Evolutionary conservation across 192 early-diverging fungal species (phyloP), one percentile per base, ranked within the genome.

Genomic region (Entomortierella lignicola): DNA sequence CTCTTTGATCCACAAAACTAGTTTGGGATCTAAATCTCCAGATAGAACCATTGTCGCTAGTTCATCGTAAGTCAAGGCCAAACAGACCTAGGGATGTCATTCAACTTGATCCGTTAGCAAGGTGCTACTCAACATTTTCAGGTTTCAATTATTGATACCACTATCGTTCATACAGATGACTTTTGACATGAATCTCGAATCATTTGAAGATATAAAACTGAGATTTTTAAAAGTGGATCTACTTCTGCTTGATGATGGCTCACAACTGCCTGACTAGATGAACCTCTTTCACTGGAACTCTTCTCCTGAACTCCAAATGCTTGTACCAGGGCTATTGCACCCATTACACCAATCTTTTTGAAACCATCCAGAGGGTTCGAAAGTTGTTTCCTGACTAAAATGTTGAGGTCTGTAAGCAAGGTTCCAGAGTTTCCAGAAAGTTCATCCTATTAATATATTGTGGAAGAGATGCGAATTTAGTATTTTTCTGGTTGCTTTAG

Each of bases 371-470:
- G 63, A 26, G 86, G 86, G 63, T 91, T 93, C 8, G 93, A 86
- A n/a, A 94, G 86, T 66, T 92, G 93, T 56, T 94, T 94, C 68
- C 92, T 83, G 60, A 93, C 86, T 32, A 90, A 81, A 48, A 92
- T 93, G 44, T 90, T 85, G 31, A 94, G 80, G 27, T 94, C 93
- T n/a, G 83, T 87, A 62, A 91, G 87, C 55, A 94, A 73, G 31
- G 86, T 70, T 29, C 85, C 82, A 5, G 59, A 62, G 18, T 73
- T 63, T 23, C 66, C 81, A 2, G 65, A 56, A 21, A 47, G 39
- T 26, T 81, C 80, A n/a, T 81, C 80, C 66, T 69, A 21, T 29
- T 18, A 31, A 26, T 48, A 13, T 63, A 58, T 41, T 51, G 34
- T 10, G 10, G 4, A 37, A 10, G 34, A 37, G 10, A 4, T 37